Evolutionary conservation across 2,329 filamentous ascomycete species (phyloP), one percentile per base, ranked within the genome.

Genomic region (Myriosclerotinia curreyana): DNA sequence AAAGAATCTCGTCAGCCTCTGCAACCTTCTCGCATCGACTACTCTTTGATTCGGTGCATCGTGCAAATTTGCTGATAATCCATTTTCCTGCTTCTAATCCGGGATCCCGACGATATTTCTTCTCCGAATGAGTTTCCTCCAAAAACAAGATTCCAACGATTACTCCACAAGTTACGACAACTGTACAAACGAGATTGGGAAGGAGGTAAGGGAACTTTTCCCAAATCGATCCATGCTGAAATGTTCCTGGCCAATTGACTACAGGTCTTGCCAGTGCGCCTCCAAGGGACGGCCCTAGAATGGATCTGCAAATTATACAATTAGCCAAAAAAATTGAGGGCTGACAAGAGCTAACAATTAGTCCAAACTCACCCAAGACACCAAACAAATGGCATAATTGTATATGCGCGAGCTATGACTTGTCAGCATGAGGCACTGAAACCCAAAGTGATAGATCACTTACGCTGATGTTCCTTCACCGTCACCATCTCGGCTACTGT

Each of bases 341-440:
- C 52, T 54, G 49, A 65, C 31, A 50, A 66, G 25, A 51, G 59
- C 60, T 62, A 46, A 62, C 25, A 48, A 52, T 49, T 42, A 56
- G 61, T 15, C 31, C n/a, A 17, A 7, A 60, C 81, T 78, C 80
- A 91, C 82, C 95, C 95, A 73, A 99, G 83, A 75, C 93, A 97
- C 95, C 95, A 99, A 34, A 98, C 91, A 75, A 96, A 92, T 8
- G 95, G 95, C 92, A 99, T 97, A 70, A 98, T 93, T 15, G 94
- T 92, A 78, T 96, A 99, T 58, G 94, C 95, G 71, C 91, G 91
- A 70, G 93, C 90, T 92, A 61, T 62, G 58, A 70, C 64, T 58
- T 65, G 71, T 75, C 69, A 75, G 70, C 54, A 67, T 60, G 58
- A 64, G 51, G 53, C 71, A 79, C 69, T 76, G 73, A 58, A 58